Evolutionary conservation across 148 eudicot species (phyloP), one percentile per base, ranked within the genome.

Genomic region (Agrostemma githago): DNA sequence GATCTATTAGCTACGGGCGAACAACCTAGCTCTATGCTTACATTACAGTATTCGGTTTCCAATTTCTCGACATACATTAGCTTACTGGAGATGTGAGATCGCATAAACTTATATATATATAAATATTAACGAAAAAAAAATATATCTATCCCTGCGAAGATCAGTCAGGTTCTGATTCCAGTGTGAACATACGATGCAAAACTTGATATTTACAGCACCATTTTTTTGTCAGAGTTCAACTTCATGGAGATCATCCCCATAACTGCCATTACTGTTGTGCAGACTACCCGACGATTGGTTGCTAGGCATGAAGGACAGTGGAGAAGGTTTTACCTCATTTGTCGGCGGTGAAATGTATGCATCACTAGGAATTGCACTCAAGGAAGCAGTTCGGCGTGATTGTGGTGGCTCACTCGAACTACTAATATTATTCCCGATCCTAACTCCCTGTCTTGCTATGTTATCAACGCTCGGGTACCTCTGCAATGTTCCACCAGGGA

Each of bases 221-320:
- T 15, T 59, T 16, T 20, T 62, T 62, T 62, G 71, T 85, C 80
- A 94, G 61, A 92, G 92, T 73, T 94, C 89, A 21, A 94, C 98
- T 79, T 94, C 97, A n/a, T 92, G 92, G 67, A 92, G 89, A 58
- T 94, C 96, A 16, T 88, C 95, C 61, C 87, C 87, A 68, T 78
- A 82, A 78, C 82, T 82, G 79, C 89, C 91, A 58, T 80, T 79
- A 68, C 68, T 82, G 71, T 61, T 78, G 48, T 81, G 81, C 44
- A 85, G 77, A 74, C 74, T 78, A 51, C 54, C 76, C 44, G 57
- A 51, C 51, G 87, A 76, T 57, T 80, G 74, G 68, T 73, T 78
- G 77, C 58, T 77, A 12, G 85, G 84, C 81, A 74, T 70, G 48
- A 69, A 84, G 3, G 88, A 79, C 19, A 80, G 76, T 2, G 90